Conservation (phyloP, 306 rosid species). For the Begonia masoniana region DNA sequence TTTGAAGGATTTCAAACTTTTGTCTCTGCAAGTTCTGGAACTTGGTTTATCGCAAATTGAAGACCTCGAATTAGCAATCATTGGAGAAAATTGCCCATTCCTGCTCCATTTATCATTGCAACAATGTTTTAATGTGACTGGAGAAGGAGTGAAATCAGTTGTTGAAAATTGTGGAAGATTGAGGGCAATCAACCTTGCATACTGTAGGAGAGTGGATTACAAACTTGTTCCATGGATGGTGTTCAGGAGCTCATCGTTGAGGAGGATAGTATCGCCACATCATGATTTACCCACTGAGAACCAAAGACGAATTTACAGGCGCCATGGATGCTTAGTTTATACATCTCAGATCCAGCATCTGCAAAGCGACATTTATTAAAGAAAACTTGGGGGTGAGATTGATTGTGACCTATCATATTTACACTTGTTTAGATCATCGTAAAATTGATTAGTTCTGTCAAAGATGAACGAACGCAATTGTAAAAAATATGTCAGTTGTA, state of each 20-base stretch:
- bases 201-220: constrained; percentile 21
- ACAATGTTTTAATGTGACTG: constrained; percentile 35
- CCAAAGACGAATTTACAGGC: constrained; percentile 23
- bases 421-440: no score
- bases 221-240: constrained; percentile 33
- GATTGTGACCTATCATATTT: no score
- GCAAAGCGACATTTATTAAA: no score
- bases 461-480: no score
- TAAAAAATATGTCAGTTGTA: no score
- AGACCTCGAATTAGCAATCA: constrained; percentile 33
- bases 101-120: constrained; percentile 28
- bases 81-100: constrained; percentile 39
- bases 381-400: no score
- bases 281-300: constrained; percentile 14
- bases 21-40: constrained; percentile 4
- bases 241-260: constrained; percentile 38
- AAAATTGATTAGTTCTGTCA: no score
- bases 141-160: constrained; percentile 43
- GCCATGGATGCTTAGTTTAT: constrained; percentile 39
- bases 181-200: constrained; percentile 46
- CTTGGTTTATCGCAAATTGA: constrained; percentile 34
- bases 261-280: constrained; percentile 32
- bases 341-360: no score
- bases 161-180: constrained; percentile 34
- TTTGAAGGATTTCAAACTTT: constrained; percentile 14